phyloP scores from a whole-genome alignment of 768 basidiomycete genomes.

The Kwoniella botswanensis region DNA sequence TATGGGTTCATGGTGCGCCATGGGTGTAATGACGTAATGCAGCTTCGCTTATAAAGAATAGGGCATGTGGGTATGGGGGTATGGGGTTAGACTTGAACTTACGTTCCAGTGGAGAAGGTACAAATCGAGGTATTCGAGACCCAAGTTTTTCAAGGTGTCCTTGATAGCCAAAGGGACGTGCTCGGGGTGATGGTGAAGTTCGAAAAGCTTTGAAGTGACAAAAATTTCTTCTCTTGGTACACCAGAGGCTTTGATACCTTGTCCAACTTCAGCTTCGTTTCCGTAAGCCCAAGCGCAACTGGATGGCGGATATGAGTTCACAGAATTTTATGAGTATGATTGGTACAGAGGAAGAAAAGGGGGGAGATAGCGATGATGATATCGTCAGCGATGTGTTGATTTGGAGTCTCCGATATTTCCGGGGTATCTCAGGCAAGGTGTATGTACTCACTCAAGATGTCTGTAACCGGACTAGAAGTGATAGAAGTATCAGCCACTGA shows the following conservation, averaged over 20 bases:
- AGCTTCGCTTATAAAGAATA: background rate
- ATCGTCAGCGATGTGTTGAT: conserved; percentile 57
- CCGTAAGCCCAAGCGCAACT: conserved; percentile 65
- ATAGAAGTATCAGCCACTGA: conserved; percentile 1
- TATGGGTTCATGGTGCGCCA: background rate
- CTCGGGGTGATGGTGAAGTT: conserved; percentile 67
- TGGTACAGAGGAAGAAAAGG: background rate
- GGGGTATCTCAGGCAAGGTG: conserved; percentile 35
- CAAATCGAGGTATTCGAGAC: conserved; percentile 71
- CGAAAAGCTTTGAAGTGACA: conserved; percentile 66
- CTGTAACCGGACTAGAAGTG: conserved; percentile 41
- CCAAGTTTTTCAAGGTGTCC: conserved; percentile 61
- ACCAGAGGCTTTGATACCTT: conserved; percentile 70
- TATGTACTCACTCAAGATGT: conserved; percentile 62
- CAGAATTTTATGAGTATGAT: conserved; percentile 59
- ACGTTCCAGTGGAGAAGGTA: conserved; percentile 78
- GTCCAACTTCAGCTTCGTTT: conserved; percentile 76
- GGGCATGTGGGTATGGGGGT: background rate
- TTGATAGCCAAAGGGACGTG: conserved; percentile 72
- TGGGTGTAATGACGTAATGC: background rate
- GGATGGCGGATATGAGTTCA: conserved; percentile 68
- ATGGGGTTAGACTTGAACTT: background rate
- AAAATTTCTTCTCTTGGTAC: conserved; percentile 71
- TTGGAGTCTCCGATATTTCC: conserved; percentile 21
- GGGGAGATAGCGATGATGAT: background rate